Conservation (phyloP, 305 asterid species). For the Ajuga reptans region DNA sequence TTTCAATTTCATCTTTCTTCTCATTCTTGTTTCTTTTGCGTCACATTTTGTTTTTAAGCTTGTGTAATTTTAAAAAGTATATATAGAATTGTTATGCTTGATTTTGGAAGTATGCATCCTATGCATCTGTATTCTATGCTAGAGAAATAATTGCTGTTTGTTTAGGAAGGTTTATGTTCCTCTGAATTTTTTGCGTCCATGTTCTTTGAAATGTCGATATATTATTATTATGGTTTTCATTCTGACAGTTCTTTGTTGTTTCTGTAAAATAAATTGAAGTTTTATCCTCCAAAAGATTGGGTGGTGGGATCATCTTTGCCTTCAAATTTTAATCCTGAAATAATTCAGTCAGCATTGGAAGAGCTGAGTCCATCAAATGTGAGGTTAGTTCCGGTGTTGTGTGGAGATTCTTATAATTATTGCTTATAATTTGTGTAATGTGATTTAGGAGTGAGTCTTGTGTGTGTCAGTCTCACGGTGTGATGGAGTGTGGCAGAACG, state of each 20-base stretch:
- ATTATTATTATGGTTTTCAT: slow-evolving; percentile 15
- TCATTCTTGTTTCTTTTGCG: neutral
- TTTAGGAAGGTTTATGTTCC: neutral
- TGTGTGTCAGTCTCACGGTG: no score
- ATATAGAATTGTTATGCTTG: neutral
- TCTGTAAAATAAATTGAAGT: slow-evolving; percentile 38
- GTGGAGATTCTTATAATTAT: neutral
- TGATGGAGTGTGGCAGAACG: no score
- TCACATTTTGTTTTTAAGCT: neutral
- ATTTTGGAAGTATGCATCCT: neutral
- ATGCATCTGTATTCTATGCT: neutral
- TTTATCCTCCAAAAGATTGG: slow-evolving; percentile 89
- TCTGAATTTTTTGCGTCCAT: neutral
- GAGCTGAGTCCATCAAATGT: slow-evolving; percentile 69
- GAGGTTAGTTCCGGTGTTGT: slow-evolving; percentile 42
- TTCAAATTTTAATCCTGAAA: slow-evolving; percentile 51
- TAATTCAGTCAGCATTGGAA: slow-evolving; percentile 53
- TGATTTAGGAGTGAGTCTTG: no score
- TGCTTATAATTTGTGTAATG: slow-evolving; percentile 5
- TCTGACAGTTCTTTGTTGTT: slow-evolving; percentile 21
- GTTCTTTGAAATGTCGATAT: slow-evolving; percentile 6
- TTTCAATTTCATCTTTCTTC: neutral
- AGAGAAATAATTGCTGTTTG: neutral
- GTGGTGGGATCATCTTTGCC: slow-evolving; percentile 84
- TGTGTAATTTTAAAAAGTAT: neutral